Evolutionary conservation across 176 grass and related monocot genomes (phyloP), one percentile per base, ranked within the genome.

Genomic region (Typha latifolia): DNA sequence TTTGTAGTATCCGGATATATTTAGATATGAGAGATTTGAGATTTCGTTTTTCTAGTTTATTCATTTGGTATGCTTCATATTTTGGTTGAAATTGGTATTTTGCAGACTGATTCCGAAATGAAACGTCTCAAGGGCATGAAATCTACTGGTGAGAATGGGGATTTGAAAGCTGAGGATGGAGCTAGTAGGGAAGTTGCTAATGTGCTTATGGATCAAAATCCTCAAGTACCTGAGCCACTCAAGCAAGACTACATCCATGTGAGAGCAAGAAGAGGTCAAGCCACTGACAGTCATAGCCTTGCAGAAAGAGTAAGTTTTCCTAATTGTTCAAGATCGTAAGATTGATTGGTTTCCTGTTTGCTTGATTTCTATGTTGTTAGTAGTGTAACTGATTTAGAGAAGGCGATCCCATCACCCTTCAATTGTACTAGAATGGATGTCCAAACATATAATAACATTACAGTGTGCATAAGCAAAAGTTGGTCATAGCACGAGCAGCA

Each of bases 181-280:
- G 55, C 78, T 26, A 78, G 81, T 67, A 82, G 83, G 71, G 86
- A 72, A 68, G 80, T 72, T 63, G 77, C 68, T 67, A 83, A 72
- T 52, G 89, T 85, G 64, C 14, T 29, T 57, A 53, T 27, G 62
- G 77, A 88, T 68, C 68, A 91, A 87, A 86, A 78, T 82, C 64
- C 79, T 62, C 67, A 51, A 59, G 71, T 62, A 4, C 49, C 37
- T 24, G 93, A 84, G 66, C 81, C 72, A 78, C 73, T 83, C 20
- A 99, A 93, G 61, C 86, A 99, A 87, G 89, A 99, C 67, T 99
- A 83, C 62, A 99, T 99, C 62, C 94, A 99, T 79, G 93, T 97
- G 48, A 88, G 88, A 69, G 93, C 88, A 79, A 89, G 93, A 81
- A 89, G 93, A 62, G 93, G 93, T 49, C 93, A 92, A 89, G 93